A percentile compares a stretch with the other conserved stretches of the same genome.
phyloP scores from a whole-genome alignment of 768 basidiomycete species.

The Gelatoporia subvermispora region DNA sequence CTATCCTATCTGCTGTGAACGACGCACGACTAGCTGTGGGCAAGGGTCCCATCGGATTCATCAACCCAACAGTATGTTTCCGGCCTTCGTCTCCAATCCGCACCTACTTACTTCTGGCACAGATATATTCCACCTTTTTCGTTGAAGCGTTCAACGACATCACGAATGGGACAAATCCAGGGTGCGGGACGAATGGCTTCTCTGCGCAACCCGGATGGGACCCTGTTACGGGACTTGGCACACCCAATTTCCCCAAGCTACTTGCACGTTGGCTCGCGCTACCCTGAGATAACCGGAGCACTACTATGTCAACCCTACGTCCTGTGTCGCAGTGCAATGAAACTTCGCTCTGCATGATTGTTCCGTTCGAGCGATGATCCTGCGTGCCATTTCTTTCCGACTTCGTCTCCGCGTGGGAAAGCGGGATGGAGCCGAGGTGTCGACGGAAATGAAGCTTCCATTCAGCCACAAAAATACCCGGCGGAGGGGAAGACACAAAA shows the following conservation, averaged over 20 bases:
- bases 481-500: too few species aligned
- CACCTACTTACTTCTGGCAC: constrained; percentile 1
- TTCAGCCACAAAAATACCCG: too few species aligned
- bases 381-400: too few species aligned
- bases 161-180: constrained; percentile 28
- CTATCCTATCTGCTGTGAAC: constrained; percentile 27
- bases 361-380: too few species aligned
- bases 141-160: constrained; percentile 26
- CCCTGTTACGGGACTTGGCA: constrained; percentile 28
- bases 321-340: too few species aligned
- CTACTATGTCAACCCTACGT: too few species aligned
- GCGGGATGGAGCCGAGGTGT: too few species aligned
- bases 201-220: constrained; percentile 26
- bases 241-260: constrained; percentile 23
- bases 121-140: constrained; percentile 17
- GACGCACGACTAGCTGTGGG: constrained; percentile 26
- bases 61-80: constrained; percentile 26
- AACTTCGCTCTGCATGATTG: too few species aligned
- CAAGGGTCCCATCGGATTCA: constrained; percentile 27
- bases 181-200: constrained; percentile 29
- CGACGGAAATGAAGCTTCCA: too few species aligned
- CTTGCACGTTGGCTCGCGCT: constrained; percentile 8
- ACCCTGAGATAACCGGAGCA: too few species aligned
- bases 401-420: too few species aligned
- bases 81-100: not conserved